Evolutionary conservation across 2,329 filamentous ascomycete genomes (phyloP).

Genomic region (Cytospora schulzeri): DNA sequence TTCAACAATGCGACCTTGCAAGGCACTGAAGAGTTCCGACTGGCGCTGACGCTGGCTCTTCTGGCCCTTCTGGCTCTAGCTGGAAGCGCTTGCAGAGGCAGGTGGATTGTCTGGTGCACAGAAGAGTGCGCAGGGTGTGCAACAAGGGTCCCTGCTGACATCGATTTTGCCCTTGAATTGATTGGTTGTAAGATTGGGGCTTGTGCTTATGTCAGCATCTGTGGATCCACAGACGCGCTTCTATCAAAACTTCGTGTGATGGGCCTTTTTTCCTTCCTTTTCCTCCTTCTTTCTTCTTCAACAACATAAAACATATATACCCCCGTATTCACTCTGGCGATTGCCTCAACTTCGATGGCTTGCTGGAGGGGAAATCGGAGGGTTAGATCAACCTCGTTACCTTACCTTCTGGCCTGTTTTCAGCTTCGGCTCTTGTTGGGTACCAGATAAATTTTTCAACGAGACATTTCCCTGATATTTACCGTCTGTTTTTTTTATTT

Average conservation of each 20-base stretch:
- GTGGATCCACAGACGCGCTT: slow-evolving; percentile 13
- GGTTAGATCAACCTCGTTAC: slow-evolving; percentile 57
- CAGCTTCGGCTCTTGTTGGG: slow-evolving; percentile 33
- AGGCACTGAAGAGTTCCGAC: no score
- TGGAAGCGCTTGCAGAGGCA: background rate
- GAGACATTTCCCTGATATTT: slow-evolving; percentile 19
- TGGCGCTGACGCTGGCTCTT: no score
- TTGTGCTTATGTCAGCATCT: slow-evolving; percentile 19
- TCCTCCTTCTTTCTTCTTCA: slow-evolving; percentile 36
- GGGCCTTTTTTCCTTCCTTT: background rate
- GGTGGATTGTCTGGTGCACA: background rate
- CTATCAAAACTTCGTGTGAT: slow-evolving; percentile 29
- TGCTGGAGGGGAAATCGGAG: slow-evolving; percentile 71
- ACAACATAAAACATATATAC: slow-evolving; percentile 45
- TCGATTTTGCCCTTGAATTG: background rate
- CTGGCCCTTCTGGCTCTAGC: no score
- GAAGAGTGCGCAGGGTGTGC: background rate
- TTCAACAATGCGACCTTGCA: background rate
- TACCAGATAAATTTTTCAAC: slow-evolving; percentile 41
- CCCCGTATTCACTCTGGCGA: slow-evolving; percentile 72
- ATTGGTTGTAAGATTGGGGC: background rate
- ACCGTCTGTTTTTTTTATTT: background rate
- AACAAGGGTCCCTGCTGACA: background rate
- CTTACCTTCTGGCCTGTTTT: slow-evolving; percentile 53
- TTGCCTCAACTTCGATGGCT: slow-evolving; percentile 54